Evolutionary conservation across 805 yeast species (phyloP).

Genomic region (Kodamaea restingae): DNA sequence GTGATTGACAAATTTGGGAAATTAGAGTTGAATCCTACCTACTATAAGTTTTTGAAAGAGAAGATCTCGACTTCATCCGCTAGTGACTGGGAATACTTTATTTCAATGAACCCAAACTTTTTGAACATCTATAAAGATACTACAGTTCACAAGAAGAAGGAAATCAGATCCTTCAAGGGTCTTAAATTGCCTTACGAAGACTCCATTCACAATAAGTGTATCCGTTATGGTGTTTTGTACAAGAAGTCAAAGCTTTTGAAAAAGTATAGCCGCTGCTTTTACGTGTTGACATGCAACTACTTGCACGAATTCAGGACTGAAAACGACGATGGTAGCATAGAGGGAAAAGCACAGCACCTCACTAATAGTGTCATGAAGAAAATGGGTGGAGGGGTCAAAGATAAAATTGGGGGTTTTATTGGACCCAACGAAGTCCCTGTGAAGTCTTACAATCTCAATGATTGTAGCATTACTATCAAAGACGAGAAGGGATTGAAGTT

Average conservation of each 20-base stretch:
- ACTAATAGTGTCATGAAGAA: constrained; percentile 12
- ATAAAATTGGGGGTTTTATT: constrained; percentile 37
- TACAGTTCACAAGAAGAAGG: constrained; percentile 15
- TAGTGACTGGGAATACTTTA: constrained; percentile 38
- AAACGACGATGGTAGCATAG: constrained; percentile 11
- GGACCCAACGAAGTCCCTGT: constrained; percentile 38
- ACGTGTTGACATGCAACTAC: constrained; percentile 40
- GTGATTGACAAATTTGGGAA: constrained; percentile 33
- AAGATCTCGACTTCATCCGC: constrained; percentile 24
- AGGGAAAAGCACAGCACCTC: constrained; percentile 7
- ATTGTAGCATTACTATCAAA: constrained; percentile 28
- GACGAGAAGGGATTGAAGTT: constrained; percentile 34
- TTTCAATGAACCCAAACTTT: constrained; percentile 28
- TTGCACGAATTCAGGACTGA: constrained; percentile 41
- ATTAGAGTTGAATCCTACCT: constrained; percentile 20
- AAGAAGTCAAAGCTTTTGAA: constrained; percentile 40
- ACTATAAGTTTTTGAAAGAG: constrained; percentile 23
- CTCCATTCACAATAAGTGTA: constrained; percentile 37
- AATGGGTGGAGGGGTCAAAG: constrained; percentile 19
- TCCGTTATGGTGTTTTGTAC: constrained; percentile 39
- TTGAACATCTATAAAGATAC: constrained; percentile 20
- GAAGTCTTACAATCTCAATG: constrained; percentile 41
- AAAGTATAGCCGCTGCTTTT: constrained; percentile 34
- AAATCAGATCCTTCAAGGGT: constrained; percentile 18
- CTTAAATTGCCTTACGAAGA: constrained; percentile 31